Conservation (phyloP, 306 rosid species). For the barrel medic (Medicago truncatula) region DNA sequence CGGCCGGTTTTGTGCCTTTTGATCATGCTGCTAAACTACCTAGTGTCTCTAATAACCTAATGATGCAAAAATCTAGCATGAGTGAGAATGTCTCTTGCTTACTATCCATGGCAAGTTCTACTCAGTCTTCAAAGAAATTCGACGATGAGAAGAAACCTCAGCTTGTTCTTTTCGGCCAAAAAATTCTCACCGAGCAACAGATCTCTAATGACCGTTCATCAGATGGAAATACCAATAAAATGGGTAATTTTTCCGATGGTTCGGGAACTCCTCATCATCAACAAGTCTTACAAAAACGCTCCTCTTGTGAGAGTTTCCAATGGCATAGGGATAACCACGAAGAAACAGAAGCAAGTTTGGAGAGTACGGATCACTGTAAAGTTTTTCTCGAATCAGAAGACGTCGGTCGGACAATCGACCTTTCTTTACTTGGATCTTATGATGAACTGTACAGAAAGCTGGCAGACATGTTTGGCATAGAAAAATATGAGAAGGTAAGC, state of each 20-base stretch:
- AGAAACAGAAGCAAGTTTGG: constrained; percentile 60
- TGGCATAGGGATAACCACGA: constrained; percentile 57
- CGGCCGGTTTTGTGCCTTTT: constrained; percentile 56
- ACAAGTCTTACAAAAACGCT: constrained; percentile 52
- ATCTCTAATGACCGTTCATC: constrained; percentile 74
- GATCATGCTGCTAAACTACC: constrained; percentile 54
- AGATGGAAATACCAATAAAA: constrained; percentile 69
- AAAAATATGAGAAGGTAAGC: constrained; percentile 64
- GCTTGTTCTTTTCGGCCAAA: constrained; percentile 80
- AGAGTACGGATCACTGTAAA: constrained; percentile 71
- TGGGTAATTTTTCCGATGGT: constrained; percentile 53
- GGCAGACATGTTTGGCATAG: constrained; percentile 77
- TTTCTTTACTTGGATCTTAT: constrained; percentile 66
- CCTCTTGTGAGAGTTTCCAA: constrained; percentile 61
- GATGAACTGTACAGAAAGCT: constrained; percentile 67
- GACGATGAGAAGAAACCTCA: constrained; percentile 65
- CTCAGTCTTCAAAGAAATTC: constrained; percentile 55
- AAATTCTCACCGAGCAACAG: constrained; percentile 77
- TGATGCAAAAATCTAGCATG: constrained; percentile 59
- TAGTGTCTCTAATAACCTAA: constrained; percentile 47
- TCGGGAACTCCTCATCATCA: constrained; percentile 66
- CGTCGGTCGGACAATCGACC: constrained; percentile 78
- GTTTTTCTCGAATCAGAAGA: constrained; percentile 77
- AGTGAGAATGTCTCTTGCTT: constrained; percentile 74
- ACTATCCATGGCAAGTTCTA: constrained; percentile 64